These are phyloP conservation scores for Diplosphaera chodatii DNA, from an alignment of 139 green algal genomes.

Conservation along the genomic window DNA sequence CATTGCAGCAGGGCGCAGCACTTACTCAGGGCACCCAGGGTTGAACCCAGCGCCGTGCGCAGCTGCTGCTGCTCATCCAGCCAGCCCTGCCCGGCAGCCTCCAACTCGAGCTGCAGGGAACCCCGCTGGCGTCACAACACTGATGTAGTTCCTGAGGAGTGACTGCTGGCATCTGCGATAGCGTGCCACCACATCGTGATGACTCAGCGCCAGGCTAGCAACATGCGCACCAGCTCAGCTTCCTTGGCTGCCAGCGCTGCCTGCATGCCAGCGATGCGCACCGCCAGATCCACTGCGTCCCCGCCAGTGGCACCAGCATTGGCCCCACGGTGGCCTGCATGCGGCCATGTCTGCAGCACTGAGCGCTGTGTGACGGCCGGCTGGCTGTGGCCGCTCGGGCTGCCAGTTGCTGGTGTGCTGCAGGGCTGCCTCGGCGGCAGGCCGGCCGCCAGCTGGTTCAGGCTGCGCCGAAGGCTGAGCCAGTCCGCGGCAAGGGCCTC, in stretches of 20 bases:
- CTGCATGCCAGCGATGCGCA: not conserved
- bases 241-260: not conserved
- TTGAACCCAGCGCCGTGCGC: not conserved
- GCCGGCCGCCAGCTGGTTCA: not conserved
- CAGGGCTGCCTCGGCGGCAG: not conserved
- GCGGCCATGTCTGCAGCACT: too few species aligned
- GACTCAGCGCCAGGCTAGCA: too few species aligned
- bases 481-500: not conserved
- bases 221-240: not conserved
- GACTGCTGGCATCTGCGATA: too few species aligned
- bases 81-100: not conserved
- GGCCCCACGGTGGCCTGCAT: too few species aligned
- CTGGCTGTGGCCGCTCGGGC: too few species aligned
- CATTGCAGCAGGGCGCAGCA: too few species aligned
- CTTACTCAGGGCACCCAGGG: not conserved
- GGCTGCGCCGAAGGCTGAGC: not conserved
- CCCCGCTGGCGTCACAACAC: not conserved
- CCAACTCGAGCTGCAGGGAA: not conserved
- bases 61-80: not conserved
- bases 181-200: too few species aligned
- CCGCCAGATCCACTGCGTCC: not conserved
- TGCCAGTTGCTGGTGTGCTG: not conserved
- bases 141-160: not conserved
- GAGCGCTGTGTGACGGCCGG: too few species aligned
- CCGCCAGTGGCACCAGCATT: not conserved